Base-by-base conservation (phyloP, 2,329 filamentous ascomycete species). In the Phaeosphaeriaceae sp. region DNA sequence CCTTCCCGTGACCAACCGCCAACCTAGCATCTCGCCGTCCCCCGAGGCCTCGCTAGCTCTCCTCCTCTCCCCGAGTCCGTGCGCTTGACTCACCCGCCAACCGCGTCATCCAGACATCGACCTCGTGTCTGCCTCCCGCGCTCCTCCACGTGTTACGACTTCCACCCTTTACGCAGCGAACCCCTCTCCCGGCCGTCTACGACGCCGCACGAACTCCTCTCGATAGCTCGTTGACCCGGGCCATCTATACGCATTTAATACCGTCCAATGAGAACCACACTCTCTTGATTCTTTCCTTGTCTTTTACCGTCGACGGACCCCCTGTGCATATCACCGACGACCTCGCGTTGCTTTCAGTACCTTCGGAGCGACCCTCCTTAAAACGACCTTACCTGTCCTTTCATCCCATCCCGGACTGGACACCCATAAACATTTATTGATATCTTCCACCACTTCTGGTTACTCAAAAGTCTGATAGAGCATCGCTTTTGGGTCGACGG, bases 221-320 rank as follows among this genome's bases (percentile, higher is more conserved):
- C 62, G 62, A 71, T 68, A 66, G 71, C 74, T 77, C 76, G 75
- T 76, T 77, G 75, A 76, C 62, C 64, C 75, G 73, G 70, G 73
- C 72, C 70, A 71, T 76, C 71, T 67, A 68, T 73, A 75, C 63
- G 67, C 65, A 73, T 71, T 73, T 78, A 77, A 78, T 78, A 73
- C 70, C 66, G 63, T 65, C 75, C 73, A 76, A 78, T 81, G 79
- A 78, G 73, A 72, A 77, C 68, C 66, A 79, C 78, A 78, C 71
- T 79, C 78, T 76, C 75, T 79, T 75, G 67, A 71, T 47, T 58
- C 58, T 79, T 79, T 78, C 73, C 70, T 79, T 79, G 69, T 67
- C 69, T 74, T 76, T 76, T 66, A 67, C 56, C 60, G 70, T 74
- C 73, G 67, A 72, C 74, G 75, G 72, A 74, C 63, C 60, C 67